phyloP scores from a whole-genome alignment of 495 filamentous ascomycete genomes.

The Penicillium taxi region DNA sequence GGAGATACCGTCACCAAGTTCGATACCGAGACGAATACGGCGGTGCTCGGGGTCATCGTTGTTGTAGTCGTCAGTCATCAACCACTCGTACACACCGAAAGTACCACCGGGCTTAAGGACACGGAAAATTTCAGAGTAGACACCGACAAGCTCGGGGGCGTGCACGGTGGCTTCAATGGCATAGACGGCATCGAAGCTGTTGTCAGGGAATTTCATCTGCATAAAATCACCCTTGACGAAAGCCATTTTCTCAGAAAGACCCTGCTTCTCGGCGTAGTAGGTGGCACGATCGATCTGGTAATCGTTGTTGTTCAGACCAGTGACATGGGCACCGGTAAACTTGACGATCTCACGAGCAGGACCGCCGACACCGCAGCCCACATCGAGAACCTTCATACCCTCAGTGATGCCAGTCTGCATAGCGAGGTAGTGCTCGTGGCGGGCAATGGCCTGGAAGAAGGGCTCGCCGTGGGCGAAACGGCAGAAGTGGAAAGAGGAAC shows the following conservation, averaged over 20 bases:
- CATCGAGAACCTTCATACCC: conserved; percentile 86
- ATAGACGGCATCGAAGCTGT: conserved; percentile 91
- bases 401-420: conserved; percentile 79
- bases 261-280: conserved; percentile 73
- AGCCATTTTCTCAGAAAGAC: conserved; percentile 69
- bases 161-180: conserved; percentile 97
- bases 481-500: conserved; percentile 94
- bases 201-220: conserved; percentile 96
- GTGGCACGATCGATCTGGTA: conserved; percentile 97
- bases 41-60: conserved; percentile 82
- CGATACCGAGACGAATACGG: conserved; percentile 87
- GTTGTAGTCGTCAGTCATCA: conserved; percentile 97
- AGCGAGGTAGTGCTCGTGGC: conserved; percentile 97
- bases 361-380: conserved; percentile 95
- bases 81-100: conserved; percentile 98
- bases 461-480: conserved; percentile 82
- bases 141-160: conserved; percentile 86
- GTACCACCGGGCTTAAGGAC: conserved; percentile 94
- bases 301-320: conserved; percentile 98
- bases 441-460: conserved; percentile 89
- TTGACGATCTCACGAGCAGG: conserved; percentile 96
- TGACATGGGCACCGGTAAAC: conserved; percentile 83
- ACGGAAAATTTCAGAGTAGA: conserved; percentile 89
- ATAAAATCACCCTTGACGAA: conserved; percentile 98
- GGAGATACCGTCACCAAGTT: conserved; percentile 93